phyloP scores from a whole-genome alignment of 2,329 filamentous ascomycete species.

The Thelonectria rubi region DNA sequence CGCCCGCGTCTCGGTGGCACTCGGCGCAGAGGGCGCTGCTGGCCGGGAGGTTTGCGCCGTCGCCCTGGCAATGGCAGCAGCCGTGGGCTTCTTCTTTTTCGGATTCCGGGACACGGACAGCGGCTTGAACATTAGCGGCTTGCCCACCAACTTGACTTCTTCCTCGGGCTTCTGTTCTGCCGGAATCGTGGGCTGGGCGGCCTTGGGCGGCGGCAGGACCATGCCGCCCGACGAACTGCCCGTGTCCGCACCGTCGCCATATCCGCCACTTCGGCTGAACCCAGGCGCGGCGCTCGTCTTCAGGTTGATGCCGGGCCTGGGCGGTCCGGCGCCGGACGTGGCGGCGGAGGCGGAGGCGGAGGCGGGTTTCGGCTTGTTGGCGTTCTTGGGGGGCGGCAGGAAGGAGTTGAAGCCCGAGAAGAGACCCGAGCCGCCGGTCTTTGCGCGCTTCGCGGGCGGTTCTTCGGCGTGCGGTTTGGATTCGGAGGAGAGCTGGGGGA shows the following conservation, averaged over 20 bases:
- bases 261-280: slow-evolving; percentile 70
- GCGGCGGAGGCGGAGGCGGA: slow-evolving; percentile 39
- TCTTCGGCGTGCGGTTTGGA: slow-evolving; percentile 42
- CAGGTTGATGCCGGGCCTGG: slow-evolving; percentile 63
- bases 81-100: slow-evolving; percentile 68
- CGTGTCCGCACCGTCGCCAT: slow-evolving; percentile 33
- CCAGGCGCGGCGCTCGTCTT: slow-evolving; percentile 87
- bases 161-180: slow-evolving; percentile 66
- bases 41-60: slow-evolving; percentile 22
- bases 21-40: slow-evolving; percentile 15
- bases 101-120: slow-evolving; percentile 83
- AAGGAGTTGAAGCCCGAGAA: slow-evolving; percentile 89
- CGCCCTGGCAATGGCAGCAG: slow-evolving; percentile 28
- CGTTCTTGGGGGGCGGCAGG: slow-evolving; percentile 82
- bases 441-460: slow-evolving; percentile 75
- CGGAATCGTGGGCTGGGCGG: slow-evolving; percentile 59
- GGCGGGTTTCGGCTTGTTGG: slow-evolving; percentile 46
- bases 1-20: slow-evolving; percentile 35
- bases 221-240: slow-evolving; percentile 37
- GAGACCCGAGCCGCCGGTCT: slow-evolving; percentile 63
- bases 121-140: slow-evolving; percentile 88
- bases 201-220: slow-evolving; percentile 54
- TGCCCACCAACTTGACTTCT: slow-evolving; percentile 76
- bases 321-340: slow-evolving; percentile 39
- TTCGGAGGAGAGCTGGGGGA: slow-evolving; percentile 66